Evolutionary conservation across 805 yeast species (phyloP).

Genomic region (Hanseniaspora hatyaiensis): DNA sequence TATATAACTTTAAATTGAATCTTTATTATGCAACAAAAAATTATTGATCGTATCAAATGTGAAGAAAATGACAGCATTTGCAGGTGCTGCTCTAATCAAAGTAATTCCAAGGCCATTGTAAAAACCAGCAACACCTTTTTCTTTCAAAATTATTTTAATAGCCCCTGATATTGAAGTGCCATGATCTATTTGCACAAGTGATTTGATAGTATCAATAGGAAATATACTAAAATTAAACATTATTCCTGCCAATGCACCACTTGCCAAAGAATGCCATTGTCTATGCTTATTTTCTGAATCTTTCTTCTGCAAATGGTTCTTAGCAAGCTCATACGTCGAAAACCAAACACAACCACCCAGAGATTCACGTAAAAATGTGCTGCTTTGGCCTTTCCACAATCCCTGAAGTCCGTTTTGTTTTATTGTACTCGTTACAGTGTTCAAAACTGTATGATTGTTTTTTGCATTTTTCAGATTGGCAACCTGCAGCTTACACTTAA

Average conservation of each 20-base stretch:
- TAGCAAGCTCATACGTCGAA: conserved; percentile 65
- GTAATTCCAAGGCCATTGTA: conserved; percentile 83
- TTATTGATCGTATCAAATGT: conserved; percentile 53
- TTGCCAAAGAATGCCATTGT: conserved; percentile 46
- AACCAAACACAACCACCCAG: conserved; percentile 93
- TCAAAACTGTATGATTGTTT: conserved; percentile 28
- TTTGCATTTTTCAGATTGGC: conserved; percentile 25
- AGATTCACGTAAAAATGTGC: conserved; percentile 71
- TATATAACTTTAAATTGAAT: conserved; percentile 4
- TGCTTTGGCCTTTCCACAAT: conserved; percentile 76
- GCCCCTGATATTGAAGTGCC: conserved; percentile 24
- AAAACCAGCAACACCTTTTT: conserved; percentile 57
- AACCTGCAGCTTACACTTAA: conserved; percentile 83
- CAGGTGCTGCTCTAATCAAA: conserved; percentile 69
- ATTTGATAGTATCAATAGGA: conserved; percentile 86
- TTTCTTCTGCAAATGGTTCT: conserved; percentile 18
- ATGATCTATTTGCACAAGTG: conserved; percentile 50
- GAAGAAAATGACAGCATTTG: conserved; percentile 77
- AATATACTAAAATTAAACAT: conserved; percentile 67
- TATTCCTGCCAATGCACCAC: conserved; percentile 84
- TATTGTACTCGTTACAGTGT: conserved; percentile 35
- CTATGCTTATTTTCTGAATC: conserved; percentile 28
- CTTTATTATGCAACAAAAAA: conserved; percentile 22
- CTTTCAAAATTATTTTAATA: conserved; percentile 30
- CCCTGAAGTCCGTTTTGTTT: conserved; percentile 51